Percentiles rank a stretch among this genome's conserved stretches.
phyloP scores from a whole-genome alignment of 1,284 basidiomycete species.

The Melanopsichium pennsylvanicum region DNA sequence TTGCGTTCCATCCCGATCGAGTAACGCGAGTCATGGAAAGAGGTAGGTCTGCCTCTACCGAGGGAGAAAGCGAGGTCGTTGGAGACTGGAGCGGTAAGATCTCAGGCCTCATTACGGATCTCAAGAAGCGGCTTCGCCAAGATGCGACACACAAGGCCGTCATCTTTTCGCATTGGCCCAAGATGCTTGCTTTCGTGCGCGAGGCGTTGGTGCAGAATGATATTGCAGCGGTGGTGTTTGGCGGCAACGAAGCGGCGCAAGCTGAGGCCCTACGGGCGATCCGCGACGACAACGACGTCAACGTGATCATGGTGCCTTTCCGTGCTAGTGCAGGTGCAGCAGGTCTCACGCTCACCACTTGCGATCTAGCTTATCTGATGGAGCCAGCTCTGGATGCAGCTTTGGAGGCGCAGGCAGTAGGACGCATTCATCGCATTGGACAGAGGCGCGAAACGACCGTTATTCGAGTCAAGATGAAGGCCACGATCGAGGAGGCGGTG shows the following conservation, averaged over 20 bases:
- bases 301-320: slow-evolving; percentile 46
- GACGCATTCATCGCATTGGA: slow-evolving; percentile 48
- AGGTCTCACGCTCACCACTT: slow-evolving; percentile 48
- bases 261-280: slow-evolving; percentile 44
- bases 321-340: slow-evolving; percentile 50
- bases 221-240: slow-evolving; percentile 34
- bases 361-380: slow-evolving; percentile 46
- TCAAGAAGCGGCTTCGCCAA: slow-evolving; percentile 16
- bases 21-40: slow-evolving; percentile 43
- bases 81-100: slow-evolving; percentile 54
- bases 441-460: slow-evolving; percentile 40
- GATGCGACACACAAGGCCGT: slow-evolving; percentile 48
- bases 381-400: slow-evolving; percentile 47
- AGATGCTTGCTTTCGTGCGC: slow-evolving; percentile 40
- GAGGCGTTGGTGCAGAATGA: slow-evolving; percentile 39
- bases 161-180: slow-evolving; percentile 50
- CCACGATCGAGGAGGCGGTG: slow-evolving; percentile 50
- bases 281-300: slow-evolving; percentile 36
- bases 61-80: slow-evolving; percentile 7
- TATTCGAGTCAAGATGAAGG: slow-evolving; percentile 48
- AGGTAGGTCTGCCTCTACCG: slow-evolving; percentile 14
- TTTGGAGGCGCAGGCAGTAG: slow-evolving; percentile 47
- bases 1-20: slow-evolving; percentile 13
- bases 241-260: slow-evolving; percentile 26
- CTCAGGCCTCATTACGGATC: slow-evolving; percentile 39